phyloP scores from a whole-genome alignment of 129 eudicot genomes.

The Centella asiatica region DNA sequence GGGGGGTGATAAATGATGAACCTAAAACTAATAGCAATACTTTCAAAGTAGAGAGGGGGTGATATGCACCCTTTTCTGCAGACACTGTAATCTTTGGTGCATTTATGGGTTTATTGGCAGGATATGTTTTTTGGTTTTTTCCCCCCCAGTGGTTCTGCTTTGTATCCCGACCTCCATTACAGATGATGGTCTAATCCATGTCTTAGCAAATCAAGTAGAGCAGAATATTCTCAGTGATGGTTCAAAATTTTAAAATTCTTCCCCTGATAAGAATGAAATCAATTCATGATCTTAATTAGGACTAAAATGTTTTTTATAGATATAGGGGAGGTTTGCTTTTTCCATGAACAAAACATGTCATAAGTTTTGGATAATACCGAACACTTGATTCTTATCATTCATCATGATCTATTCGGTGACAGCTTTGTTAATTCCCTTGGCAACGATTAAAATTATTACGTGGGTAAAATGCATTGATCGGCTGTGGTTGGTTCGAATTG shows the following conservation, averaged over 20 bases:
- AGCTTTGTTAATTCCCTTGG: too few species aligned
- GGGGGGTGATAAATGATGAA: neutral
- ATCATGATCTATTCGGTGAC: too few species aligned
- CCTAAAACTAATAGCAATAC: slow-evolving; percentile 3
- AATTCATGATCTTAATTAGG: neutral
- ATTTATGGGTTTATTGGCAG: slow-evolving; percentile 2
- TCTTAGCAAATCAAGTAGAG: neutral
- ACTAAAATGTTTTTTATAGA: neutral
- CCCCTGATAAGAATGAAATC: slow-evolving; percentile 1
- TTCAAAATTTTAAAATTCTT: neutral
- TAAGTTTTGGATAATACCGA: too few species aligned
- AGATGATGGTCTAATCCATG: neutral
- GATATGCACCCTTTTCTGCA: slow-evolving; percentile 7
- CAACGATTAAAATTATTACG: too few species aligned
- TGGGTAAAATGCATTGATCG: too few species aligned
- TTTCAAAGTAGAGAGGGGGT: slow-evolving; percentile 15
- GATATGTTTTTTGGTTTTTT: neutral
- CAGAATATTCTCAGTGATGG: neutral
- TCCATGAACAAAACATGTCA: neutral
- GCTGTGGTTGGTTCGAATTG: too few species aligned
- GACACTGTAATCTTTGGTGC: slow-evolving; percentile 13
- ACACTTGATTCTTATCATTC: neutral
- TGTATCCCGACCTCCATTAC: neutral
- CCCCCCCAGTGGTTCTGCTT: too few species aligned
- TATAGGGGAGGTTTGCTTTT: neutral